phyloP scores from a whole-genome alignment of 208 protist genomes.

The Histomonas meleagridis region DNA sequence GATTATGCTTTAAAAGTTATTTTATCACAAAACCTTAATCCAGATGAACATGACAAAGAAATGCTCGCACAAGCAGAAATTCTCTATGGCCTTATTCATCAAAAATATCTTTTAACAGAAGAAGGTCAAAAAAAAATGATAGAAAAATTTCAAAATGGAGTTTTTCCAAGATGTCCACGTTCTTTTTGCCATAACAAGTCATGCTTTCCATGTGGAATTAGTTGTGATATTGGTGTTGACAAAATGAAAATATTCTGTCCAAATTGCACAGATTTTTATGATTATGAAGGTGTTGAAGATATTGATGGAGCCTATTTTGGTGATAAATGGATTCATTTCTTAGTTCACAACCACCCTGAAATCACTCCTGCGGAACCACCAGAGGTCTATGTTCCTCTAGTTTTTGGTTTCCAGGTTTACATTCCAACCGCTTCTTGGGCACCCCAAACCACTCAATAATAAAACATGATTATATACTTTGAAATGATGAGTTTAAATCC shows the following conservation, averaged over 20 bases:
- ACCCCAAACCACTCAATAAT: too few species aligned
- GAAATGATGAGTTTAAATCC: too few species aligned
- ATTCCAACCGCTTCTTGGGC: too few species aligned
- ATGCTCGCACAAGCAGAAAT: background rate
- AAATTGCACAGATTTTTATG: conserved; percentile 3
- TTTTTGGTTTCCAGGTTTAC: background rate
- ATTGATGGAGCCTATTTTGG: background rate
- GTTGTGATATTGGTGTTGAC: background rate
- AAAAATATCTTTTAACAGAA: background rate
- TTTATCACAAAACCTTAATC: too few species aligned
- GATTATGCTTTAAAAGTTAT: too few species aligned
- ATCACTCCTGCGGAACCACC: background rate
- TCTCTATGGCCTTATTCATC: background rate
- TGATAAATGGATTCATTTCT: background rate
- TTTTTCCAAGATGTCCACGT: background rate
- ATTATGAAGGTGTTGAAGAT: background rate
- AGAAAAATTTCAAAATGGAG: background rate
- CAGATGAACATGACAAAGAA: too few species aligned
- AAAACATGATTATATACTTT: too few species aligned
- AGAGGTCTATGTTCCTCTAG: background rate
- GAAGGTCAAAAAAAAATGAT: background rate
- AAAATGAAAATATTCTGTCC: background rate
- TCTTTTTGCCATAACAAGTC: background rate
- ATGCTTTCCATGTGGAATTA: background rate
- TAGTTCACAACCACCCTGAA: background rate